A percentile compares a stretch with the other conserved stretches of the same genome.
phyloP scores from a whole-genome alignment of 345 rosid genomes.

The Angophora floribunda region DNA sequence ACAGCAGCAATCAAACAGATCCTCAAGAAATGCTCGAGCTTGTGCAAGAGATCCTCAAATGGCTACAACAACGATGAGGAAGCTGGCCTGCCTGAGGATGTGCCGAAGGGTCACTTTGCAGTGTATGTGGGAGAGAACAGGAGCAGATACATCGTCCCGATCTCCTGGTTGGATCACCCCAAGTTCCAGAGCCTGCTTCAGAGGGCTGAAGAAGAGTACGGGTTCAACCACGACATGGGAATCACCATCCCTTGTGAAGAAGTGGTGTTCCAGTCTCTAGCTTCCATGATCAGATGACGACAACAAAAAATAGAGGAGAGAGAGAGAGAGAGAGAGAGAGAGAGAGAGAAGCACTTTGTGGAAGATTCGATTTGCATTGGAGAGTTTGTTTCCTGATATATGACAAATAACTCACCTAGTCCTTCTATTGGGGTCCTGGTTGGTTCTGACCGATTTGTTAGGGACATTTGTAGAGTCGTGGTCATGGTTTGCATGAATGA shows the following conservation, averaged over 20 bases:
- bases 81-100: slow-evolving; percentile 44
- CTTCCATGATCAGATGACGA: slow-evolving; percentile 25
- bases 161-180: slow-evolving; percentile 66
- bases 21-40: slow-evolving; percentile 29
- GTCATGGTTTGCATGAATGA: background rate
- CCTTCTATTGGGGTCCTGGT: background rate
- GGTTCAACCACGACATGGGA: slow-evolving; percentile 80
- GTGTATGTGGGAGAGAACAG: slow-evolving; percentile 82
- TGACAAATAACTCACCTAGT: background rate
- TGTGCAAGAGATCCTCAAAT: slow-evolving; percentile 16
- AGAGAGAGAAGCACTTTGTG: background rate
- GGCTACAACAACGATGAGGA: background rate
- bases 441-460: background rate
- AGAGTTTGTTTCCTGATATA: background rate
- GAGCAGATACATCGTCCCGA: slow-evolving; percentile 68
- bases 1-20: slow-evolving; percentile 26
- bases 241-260: slow-evolving; percentile 95
- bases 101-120: slow-evolving; percentile 87
- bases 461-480: background rate
- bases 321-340: too few species aligned
- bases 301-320: background rate
- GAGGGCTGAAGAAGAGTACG: slow-evolving; percentile 83
- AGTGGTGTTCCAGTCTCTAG: slow-evolving; percentile 50
- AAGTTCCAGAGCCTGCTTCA: slow-evolving; percentile 62
- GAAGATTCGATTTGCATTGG: background rate